Evolutionary conservation across 176 grass and related monocot species (phyloP).

Genomic region (Cenchrus purpureus): DNA sequence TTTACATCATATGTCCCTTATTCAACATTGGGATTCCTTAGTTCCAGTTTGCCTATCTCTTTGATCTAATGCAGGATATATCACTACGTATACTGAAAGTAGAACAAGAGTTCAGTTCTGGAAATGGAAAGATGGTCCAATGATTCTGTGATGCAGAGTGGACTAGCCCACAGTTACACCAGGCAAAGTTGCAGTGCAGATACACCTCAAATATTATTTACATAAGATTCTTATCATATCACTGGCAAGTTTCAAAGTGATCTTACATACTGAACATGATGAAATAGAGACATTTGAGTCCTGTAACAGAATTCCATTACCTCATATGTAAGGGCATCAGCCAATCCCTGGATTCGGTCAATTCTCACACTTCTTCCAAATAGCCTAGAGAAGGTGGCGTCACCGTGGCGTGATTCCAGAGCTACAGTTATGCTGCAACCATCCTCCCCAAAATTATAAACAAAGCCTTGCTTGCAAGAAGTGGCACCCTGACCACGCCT

Average conservation of each 20-base stretch:
- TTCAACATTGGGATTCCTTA: neutral
- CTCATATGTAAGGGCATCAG: conserved; percentile 94
- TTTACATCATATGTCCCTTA: neutral
- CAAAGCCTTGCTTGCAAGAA: conserved; percentile 93
- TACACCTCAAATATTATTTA: neutral
- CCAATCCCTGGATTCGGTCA: conserved; percentile 90
- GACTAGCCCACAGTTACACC: neutral
- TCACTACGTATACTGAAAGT: neutral
- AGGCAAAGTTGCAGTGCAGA: conserved; percentile 17
- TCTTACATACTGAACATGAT: neutral
- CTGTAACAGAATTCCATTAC: conserved; percentile 48
- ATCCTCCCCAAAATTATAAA: conserved; percentile 90
- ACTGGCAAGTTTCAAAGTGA: conserved; percentile 11
- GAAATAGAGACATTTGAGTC: conserved; percentile 7
- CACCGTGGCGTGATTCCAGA: conserved; percentile 83
- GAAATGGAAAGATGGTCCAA: neutral
- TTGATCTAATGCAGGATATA: neutral
- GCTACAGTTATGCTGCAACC: conserved; percentile 90
- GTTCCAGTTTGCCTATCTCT: conserved; percentile 25
- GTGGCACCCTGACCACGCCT: conserved; percentile 71
- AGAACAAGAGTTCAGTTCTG: conserved; percentile 19
- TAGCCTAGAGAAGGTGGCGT: conserved; percentile 94
- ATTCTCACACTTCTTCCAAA: conserved; percentile 92
- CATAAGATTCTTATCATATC: conserved; percentile 2
- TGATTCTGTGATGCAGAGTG: neutral